Evolutionary conservation across 2,329 filamentous ascomycete species (phyloP).

Genomic region (Colletotrichum tofieldiae): DNA sequence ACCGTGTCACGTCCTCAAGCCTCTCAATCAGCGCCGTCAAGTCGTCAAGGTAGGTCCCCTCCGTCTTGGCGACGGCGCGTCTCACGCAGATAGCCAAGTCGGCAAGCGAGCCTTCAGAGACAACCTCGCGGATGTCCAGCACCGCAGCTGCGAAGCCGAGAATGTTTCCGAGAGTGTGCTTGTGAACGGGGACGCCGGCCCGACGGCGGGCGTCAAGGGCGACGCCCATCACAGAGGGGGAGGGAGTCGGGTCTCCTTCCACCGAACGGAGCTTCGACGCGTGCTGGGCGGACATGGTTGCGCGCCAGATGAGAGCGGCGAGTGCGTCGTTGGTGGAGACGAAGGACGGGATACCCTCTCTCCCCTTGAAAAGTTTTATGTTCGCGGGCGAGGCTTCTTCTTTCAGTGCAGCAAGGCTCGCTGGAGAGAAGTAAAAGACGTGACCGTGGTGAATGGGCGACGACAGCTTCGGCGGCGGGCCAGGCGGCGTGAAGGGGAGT

Average conservation of each 20-base stretch:
- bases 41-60: slow-evolving; percentile 51
- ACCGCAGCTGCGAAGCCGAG: slow-evolving; percentile 54
- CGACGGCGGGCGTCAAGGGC: slow-evolving; percentile 56
- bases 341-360: slow-evolving; percentile 41
- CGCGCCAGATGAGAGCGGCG: slow-evolving; percentile 37
- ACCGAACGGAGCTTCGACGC: not conserved
- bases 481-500: slow-evolving; percentile 49
- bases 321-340: slow-evolving; percentile 49
- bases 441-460: slow-evolving; percentile 51
- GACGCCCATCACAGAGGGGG: slow-evolving; percentile 53
- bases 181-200: slow-evolving; percentile 53
- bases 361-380: slow-evolving; percentile 46
- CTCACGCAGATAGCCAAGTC: slow-evolving; percentile 55
- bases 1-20: slow-evolving; percentile 51
- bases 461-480: slow-evolving; percentile 51
- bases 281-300: slow-evolving; percentile 30
- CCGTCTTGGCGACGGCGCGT: slow-evolving; percentile 50
- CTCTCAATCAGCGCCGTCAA: slow-evolving; percentile 50
- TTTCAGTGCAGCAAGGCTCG: slow-evolving; percentile 50
- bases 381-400: slow-evolving; percentile 51
- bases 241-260: slow-evolving; percentile 47
- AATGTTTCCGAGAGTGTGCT: slow-evolving; percentile 56
- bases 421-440: slow-evolving; percentile 52
- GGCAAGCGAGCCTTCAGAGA: slow-evolving; percentile 48
- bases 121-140: slow-evolving; percentile 50